phyloP scores from a whole-genome alignment of 345 rosid genomes.

The Erysimum cheiranthoides region DNA sequence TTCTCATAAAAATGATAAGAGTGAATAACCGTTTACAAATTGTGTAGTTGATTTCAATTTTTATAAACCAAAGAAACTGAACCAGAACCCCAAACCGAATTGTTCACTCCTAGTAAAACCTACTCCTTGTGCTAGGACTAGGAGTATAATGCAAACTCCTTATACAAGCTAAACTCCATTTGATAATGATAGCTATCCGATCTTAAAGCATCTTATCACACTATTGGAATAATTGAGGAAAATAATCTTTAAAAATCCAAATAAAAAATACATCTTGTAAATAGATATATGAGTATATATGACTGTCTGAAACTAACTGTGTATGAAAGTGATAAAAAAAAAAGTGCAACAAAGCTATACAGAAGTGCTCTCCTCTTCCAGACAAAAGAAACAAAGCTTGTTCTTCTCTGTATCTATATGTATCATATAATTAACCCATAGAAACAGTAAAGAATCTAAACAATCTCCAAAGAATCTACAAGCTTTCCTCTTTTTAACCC shows the following conservation, averaged over 20 bases:
- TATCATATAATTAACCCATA: constrained; percentile 32
- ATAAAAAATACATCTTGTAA: not conserved
- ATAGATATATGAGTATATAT: no score
- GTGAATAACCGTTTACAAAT: no score
- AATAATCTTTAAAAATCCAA: not conserved
- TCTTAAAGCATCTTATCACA: not conserved
- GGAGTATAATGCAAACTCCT: no score
- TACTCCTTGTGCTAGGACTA: no score
- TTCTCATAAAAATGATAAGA: no score
- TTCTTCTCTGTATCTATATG: constrained; percentile 22
- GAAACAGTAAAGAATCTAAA: constrained; percentile 44
- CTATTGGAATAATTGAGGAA: not conserved
- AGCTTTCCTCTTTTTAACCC: not conserved
- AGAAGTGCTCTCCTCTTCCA: constrained; percentile 19
- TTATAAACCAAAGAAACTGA: no score
- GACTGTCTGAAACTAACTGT: not conserved
- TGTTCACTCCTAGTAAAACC: no score
- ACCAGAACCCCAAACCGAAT: no score
- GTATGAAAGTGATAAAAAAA: constrained; percentile 19
- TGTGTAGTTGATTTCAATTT: no score
- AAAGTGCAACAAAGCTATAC: constrained; percentile 41
- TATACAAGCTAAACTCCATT: not conserved
- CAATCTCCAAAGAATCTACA: constrained; percentile 39
- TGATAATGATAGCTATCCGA: not conserved
- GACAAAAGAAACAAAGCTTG: constrained; percentile 33